Evolutionary conservation across 192 early-diverging fungal species (phyloP), one percentile per base, ranked within the genome.

Genomic region (Podila minutissima): DNA sequence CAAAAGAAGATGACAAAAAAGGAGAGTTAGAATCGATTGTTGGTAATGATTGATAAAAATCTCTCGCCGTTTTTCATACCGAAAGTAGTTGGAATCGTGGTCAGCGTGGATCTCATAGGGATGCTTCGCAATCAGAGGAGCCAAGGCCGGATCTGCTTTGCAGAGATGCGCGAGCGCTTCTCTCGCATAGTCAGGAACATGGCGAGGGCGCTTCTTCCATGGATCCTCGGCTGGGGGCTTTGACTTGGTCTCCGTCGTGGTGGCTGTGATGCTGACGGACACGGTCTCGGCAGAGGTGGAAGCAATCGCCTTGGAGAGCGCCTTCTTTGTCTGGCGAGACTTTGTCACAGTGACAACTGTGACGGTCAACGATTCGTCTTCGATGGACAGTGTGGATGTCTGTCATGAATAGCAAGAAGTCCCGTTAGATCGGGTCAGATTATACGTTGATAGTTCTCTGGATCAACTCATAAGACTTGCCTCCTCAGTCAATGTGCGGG

Each of bases 1-100:
- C 51, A 53, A 15, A 53, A 1, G n/a, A 22, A 24, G 38, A 41
- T 41, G 11, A 2, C 1, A 5, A 35, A 35, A 35, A 7, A 2
- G 5, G 33, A 35, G 33, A 35, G 35, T 46, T 46, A 46, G 41
- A 46, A 15, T 46, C 41, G 12, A 46, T 17, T 17, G 1, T 37
- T 46, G 41, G 2, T 4, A 46, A 4, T 11, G 41, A 0, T 41
- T 0, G 41, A 17, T 46, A 15, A 17, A 17, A 46, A 8, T 46
- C 41, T 0, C 41, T 46, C 41, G 0, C 15, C 15, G 41, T 46
- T 1, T 31, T 15, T 0, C 59, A 11, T 72, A 79, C 75, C 75
- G 75, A 64, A 79, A 79, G 61, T 79, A 79, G 15, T 79, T 79
- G 29, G 60, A 68, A 24, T 79, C 75, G 17, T 79, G 68, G 29